Percentiles rank a stretch among this genome's conserved stretches.
Evolutionary conservation across 345 rosid genomes (phyloP).

Genomic region (Linum tenue): DNA sequence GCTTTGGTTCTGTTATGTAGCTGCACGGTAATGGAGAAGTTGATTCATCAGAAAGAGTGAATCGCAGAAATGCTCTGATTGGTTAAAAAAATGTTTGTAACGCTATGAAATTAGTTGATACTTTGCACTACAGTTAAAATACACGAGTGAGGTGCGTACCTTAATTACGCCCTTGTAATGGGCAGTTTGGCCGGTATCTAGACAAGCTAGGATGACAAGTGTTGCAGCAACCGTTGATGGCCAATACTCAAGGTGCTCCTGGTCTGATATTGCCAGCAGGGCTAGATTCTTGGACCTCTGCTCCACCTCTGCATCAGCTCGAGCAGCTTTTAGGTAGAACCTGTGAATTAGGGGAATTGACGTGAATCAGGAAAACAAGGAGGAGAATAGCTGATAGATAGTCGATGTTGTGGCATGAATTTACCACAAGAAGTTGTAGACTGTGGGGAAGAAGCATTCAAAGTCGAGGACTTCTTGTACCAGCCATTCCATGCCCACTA

Average conservation of each 20-base stretch:
- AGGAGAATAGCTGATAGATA: background rate
- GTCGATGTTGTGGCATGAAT: background rate
- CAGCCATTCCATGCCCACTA: constrained; percentile 97
- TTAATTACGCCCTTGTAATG: constrained; percentile 49
- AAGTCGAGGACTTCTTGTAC: constrained; percentile 83
- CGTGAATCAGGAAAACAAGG: background rate
- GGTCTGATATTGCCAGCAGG: constrained; percentile 49
- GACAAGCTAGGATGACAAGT: constrained; percentile 59
- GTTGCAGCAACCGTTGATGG: constrained; percentile 85
- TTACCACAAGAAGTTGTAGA: constrained; percentile 74
- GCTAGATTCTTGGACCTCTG: constrained; percentile 61
- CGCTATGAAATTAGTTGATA: too few relatives aligned
- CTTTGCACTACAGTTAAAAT: too few relatives aligned
- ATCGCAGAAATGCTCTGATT: background rate
- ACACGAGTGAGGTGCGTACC: constrained; percentile 26
- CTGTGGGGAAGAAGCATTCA: constrained; percentile 68
- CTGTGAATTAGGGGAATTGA: constrained; percentile 21
- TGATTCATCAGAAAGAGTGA: constrained; percentile 4
- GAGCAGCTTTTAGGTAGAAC: constrained; percentile 78
- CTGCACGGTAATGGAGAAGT: constrained; percentile 30
- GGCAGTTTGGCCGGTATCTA: constrained; percentile 31
- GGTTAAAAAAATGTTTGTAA: background rate
- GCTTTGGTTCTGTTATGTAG: constrained; percentile 63
- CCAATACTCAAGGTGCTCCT: constrained; percentile 67
- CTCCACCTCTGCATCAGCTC: constrained; percentile 53